A percentile compares a stretch with the other conserved stretches of the same genome.
Evolutionary conservation across 1,139 yeast species (phyloP).

Genomic region (Debaryomyces psychrophilus): DNA sequence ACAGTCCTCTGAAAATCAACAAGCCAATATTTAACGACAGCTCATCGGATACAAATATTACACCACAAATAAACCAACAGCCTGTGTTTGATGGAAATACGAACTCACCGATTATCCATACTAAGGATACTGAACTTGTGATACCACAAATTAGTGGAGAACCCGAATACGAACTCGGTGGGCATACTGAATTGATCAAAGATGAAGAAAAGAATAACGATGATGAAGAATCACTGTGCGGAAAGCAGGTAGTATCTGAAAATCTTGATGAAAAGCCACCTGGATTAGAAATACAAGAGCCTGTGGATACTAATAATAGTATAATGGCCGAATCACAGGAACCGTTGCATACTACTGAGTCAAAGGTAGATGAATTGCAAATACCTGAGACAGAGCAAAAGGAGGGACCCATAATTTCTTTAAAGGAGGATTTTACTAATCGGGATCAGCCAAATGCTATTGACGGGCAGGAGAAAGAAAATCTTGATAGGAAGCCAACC

Average conservation of each 20-base stretch:
- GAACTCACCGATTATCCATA: slow-evolving; percentile 18
- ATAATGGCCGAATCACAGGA: not conserved
- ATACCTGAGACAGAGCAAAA: not conserved
- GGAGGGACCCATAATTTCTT: not conserved
- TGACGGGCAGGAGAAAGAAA: slow-evolving; percentile 12
- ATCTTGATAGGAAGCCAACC: slow-evolving; percentile 13
- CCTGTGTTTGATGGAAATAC: slow-evolving; percentile 31
- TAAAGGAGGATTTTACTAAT: not conserved
- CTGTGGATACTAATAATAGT: not conserved
- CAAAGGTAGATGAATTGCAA: not conserved
- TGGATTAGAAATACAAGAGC: not conserved
- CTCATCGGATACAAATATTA: slow-evolving; percentile 15
- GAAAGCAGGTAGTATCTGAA: not conserved
- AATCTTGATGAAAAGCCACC: not conserved
- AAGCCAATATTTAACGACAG: slow-evolving; percentile 5
- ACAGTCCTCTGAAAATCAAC: slow-evolving; percentile 24
- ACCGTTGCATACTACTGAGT: not conserved
- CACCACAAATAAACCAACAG: slow-evolving; percentile 36
- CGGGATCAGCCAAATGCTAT: not conserved
- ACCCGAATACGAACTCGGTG: not conserved
- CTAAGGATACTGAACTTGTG: not conserved
- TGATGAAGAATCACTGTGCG: not conserved
- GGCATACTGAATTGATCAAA: not conserved
- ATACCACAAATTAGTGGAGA: not conserved
- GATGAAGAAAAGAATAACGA: not conserved